Conservation (phyloP, 75 land plant genomes). For the Larix kaempferi region DNA sequence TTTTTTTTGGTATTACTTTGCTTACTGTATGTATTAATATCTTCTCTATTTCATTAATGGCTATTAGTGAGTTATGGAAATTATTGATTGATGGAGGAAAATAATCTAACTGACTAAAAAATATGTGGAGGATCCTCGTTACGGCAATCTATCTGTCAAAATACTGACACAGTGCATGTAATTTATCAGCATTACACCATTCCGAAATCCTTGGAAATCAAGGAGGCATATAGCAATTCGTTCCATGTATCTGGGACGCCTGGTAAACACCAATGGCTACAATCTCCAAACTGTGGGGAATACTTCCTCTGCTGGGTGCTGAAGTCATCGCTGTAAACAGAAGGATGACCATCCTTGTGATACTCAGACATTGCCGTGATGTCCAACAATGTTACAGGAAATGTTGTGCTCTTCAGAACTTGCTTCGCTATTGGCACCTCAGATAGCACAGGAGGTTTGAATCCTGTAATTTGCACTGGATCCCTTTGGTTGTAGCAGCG, state of each 20-base stretch:
- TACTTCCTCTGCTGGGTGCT: neutral
- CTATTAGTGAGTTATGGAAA: too few relatives aligned
- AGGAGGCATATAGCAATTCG: conserved; percentile 14
- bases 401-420: conserved; percentile 1
- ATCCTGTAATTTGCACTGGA: conserved; percentile 1
- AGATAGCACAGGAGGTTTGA: neutral
- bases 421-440: neutral
- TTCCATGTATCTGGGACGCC: conserved; percentile 35
- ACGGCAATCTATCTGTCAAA: too few relatives aligned
- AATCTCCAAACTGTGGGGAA: neutral
- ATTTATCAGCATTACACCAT: too few relatives aligned
- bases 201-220: neutral
- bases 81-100: too few relatives aligned
- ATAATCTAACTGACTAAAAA: too few relatives aligned
- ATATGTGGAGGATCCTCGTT: too few relatives aligned
- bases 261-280: conserved; percentile 36
- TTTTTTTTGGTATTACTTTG: too few relatives aligned
- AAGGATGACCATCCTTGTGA: conserved; percentile 24
- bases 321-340: conserved; percentile 15
- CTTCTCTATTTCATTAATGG: too few relatives aligned
- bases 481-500: conserved; percentile 13
- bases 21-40: too few relatives aligned
- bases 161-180: too few relatives aligned
- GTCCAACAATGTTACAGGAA: conserved; percentile 17
- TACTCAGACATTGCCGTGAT: conserved; percentile 16